Conservation (phyloP, 1,139 yeast genomes). For the Taphrina sp. region DNA sequence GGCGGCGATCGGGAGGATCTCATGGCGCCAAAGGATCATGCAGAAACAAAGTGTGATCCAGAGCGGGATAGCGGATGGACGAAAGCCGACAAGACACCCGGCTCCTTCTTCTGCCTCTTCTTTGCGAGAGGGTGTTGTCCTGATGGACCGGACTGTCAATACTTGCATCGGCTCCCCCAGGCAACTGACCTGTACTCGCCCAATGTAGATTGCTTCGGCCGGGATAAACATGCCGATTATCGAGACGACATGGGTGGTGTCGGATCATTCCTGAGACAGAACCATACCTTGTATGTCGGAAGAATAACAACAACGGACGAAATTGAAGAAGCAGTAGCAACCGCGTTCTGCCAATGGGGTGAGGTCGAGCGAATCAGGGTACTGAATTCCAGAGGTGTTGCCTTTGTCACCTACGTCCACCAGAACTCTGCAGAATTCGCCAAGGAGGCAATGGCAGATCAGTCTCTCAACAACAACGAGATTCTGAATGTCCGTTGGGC, state of each 20-base stretch:
- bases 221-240: slow-evolving; percentile 79
- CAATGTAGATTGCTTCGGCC: slow-evolving; percentile 86
- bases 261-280: slow-evolving; percentile 71
- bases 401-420: slow-evolving; percentile 67
- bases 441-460: slow-evolving; percentile 87
- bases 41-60: slow-evolving; percentile 59
- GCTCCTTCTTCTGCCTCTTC: slow-evolving; percentile 65
- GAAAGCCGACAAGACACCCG: slow-evolving; percentile 55
- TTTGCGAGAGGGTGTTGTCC: slow-evolving; percentile 85
- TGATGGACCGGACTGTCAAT: slow-evolving; percentile 57
- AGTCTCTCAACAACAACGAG: slow-evolving; percentile 65
- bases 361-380: slow-evolving; percentile 65
- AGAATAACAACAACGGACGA: slow-evolving; percentile 52
- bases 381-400: slow-evolving; percentile 64
- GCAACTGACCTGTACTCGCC: slow-evolving; percentile 53
- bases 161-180: slow-evolving; percentile 72
- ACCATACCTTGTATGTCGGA: slow-evolving; percentile 76
- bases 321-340: slow-evolving; percentile 50
- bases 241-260: slow-evolving; percentile 94
- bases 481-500: slow-evolving; percentile 83
- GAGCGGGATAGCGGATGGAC: slow-evolving; percentile 73
- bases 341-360: slow-evolving; percentile 73
- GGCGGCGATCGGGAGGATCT: slow-evolving; percentile 48
- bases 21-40: slow-evolving; percentile 47
- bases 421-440: slow-evolving; percentile 88